phyloP scores from a whole-genome alignment of 805 yeast species.

The Scheffersomyces ergatensis region DNA sequence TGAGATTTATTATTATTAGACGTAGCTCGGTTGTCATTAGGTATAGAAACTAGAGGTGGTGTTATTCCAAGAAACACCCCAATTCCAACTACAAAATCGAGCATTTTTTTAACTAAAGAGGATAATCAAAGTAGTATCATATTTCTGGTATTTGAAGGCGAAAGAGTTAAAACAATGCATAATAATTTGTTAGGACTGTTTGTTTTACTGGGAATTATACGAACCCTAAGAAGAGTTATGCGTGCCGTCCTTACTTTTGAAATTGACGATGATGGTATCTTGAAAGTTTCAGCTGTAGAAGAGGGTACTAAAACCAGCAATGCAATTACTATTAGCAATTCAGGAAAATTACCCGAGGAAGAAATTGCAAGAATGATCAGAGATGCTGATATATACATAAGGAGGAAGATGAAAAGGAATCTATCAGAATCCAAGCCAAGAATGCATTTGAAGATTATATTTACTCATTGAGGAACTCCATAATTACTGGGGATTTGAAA shows the following conservation, averaged over 20 bases:
- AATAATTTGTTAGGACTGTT: conserved; percentile 87
- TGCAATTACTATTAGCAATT: conserved; percentile 92
- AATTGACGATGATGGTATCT: conserved; percentile 82
- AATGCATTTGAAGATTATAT: conserved; percentile 88
- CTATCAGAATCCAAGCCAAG: conserved; percentile 75
- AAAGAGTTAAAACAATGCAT: conserved; percentile 90
- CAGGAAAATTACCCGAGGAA: conserved; percentile 88
- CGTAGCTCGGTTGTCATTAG: conserved; percentile 90
- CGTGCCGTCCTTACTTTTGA: conserved; percentile 87
- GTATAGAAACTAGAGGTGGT: conserved; percentile 97
- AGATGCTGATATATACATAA: conserved; percentile 95
- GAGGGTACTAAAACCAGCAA: conserved; percentile 93
- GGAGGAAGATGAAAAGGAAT: conserved; percentile 81
- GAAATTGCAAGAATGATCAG: conserved; percentile 97
- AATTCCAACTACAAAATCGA: conserved; percentile 93
- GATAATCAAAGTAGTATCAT: conserved; percentile 95
- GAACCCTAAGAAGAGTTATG: conserved; percentile 90
- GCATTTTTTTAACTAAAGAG: conserved; percentile 92
- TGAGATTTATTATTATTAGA: conserved; percentile 68
- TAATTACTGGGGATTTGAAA: conserved; percentile 36
- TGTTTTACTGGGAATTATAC: conserved; percentile 82
- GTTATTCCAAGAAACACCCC: conserved; percentile 93
- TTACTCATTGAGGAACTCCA: conserved; percentile 73
- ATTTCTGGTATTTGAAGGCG: conserved; percentile 95
- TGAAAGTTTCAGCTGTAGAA: conserved; percentile 83